Percentiles rank a stretch among this genome's conserved stretches.
These are phyloP conservation scores for Avena insularis DNA, from an alignment of 176 grass and related monocot genomes.

Conservation along the genomic window DNA sequence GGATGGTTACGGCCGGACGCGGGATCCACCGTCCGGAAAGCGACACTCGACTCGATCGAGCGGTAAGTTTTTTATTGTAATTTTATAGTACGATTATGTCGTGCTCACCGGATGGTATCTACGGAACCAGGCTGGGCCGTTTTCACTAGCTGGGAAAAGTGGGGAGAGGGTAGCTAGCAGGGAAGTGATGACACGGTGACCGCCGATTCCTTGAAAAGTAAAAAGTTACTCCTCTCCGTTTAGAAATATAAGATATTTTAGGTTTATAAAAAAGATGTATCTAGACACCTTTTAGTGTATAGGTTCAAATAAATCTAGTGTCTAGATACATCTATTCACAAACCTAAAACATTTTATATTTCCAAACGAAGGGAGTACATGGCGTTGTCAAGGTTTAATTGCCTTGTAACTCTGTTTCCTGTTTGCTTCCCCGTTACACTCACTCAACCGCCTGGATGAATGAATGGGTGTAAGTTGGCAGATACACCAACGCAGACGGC, in stretches of 20 bases:
- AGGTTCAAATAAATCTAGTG: too few species aligned
- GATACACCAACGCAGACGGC: background rate
- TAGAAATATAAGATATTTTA: too few species aligned
- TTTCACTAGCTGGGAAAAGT: background rate
- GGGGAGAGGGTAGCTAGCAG: too few species aligned
- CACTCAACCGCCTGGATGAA: slow-evolving; percentile 3
- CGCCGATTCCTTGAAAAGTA: too few species aligned
- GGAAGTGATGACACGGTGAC: too few species aligned
- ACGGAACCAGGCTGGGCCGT: background rate
- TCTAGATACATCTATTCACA: too few species aligned
- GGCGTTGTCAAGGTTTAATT: slow-evolving; percentile 5
- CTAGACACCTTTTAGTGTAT: too few species aligned
- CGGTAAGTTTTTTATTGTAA: background rate
- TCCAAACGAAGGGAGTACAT: background rate
- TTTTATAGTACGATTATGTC: background rate
- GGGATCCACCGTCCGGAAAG: background rate
- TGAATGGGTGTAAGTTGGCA: background rate
- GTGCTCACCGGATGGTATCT: background rate
- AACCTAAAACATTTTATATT: too few species aligned
- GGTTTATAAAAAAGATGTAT: too few species aligned
- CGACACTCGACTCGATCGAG: background rate
- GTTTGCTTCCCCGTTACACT: slow-evolving; percentile 14
- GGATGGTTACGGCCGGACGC: too few species aligned
- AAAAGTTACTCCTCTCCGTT: too few species aligned
- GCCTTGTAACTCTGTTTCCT: background rate